A percentile compares a stretch with the other conserved stretches of the same genome.
Conservation (phyloP, 1,139 yeast genomes). For the Komagataea norvegica region DNA sequence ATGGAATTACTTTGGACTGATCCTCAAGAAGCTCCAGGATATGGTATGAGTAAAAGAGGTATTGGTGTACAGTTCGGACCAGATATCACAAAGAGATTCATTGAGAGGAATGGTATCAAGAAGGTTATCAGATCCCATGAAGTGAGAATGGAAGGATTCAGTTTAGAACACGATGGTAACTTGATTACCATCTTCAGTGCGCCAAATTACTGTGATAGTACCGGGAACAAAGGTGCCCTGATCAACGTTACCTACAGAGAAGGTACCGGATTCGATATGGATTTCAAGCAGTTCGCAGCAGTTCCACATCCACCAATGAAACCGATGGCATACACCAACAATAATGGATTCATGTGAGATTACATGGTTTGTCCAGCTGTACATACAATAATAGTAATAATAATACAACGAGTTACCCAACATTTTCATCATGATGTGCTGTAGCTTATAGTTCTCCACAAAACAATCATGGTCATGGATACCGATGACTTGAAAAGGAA, state of each 20-base stretch:
- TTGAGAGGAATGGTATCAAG: constrained; percentile 63
- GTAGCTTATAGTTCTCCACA: too few relatives aligned
- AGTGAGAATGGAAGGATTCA: constrained; percentile 88
- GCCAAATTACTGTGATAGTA: constrained; percentile 93
- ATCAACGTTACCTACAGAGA: constrained; percentile 17
- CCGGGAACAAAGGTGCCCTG: constrained; percentile 88
- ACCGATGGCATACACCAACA: constrained; percentile 94
- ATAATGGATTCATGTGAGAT: constrained; percentile 27
- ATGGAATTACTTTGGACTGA: constrained; percentile 99
- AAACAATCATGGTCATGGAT: too few relatives aligned
- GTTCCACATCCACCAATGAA: constrained; percentile 87
- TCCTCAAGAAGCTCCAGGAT: constrained; percentile 76
- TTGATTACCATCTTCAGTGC: constrained; percentile 93
- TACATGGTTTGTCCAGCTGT: too few relatives aligned
- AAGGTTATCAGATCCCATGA: constrained; percentile 93
- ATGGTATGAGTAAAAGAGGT: constrained; percentile 90
- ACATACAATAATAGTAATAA: too few relatives aligned
- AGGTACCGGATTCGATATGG: constrained; percentile 11
- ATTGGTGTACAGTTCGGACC: constrained; percentile 97
- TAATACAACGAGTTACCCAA: too few relatives aligned
- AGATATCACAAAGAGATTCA: constrained; percentile 78
- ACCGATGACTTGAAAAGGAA: too few relatives aligned
- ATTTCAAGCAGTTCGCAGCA: constrained; percentile 49
- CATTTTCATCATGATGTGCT: too few relatives aligned
- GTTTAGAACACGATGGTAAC: constrained; percentile 79